Percentiles rank a stretch among this genome's conserved stretches.
These are phyloP conservation scores for Calonectria leucothoes DNA, from an alignment of 2,329 filamentous ascomycete species.

Conservation along the genomic window DNA sequence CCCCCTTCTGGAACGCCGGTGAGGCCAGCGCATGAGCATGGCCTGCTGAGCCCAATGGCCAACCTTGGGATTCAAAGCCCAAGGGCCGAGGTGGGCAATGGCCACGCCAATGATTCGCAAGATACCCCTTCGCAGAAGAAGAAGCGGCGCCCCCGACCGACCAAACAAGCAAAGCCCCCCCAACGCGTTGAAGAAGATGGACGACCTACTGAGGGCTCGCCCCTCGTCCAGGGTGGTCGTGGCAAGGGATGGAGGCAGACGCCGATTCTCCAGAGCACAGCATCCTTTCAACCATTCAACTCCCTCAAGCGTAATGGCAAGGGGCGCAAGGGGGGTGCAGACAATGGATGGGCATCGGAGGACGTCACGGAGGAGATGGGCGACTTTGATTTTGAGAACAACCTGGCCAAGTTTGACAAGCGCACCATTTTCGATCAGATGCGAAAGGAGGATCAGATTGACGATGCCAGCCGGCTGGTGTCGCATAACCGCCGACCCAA, in stretches of 20 bases:
- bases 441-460: constrained; percentile 85
- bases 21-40: constrained; percentile 36
- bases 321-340: constrained; percentile 56
- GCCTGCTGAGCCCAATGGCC: constrained; percentile 42
- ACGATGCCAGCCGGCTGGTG: constrained; percentile 91
- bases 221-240: constrained; percentile 44
- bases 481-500: constrained; percentile 82
- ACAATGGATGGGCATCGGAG: constrained; percentile 95
- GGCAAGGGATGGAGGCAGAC: constrained; percentile 71
- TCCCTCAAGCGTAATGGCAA: constrained; percentile 68
- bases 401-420: constrained; percentile 95
- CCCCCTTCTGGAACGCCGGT: constrained; percentile 21
- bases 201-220: constrained; percentile 36
- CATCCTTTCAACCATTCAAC: constrained; percentile 72
- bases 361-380: constrained; percentile 95
- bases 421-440: constrained; percentile 92
- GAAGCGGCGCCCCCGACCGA: constrained; percentile 44
- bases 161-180: constrained; percentile 45
- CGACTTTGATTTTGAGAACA: constrained; percentile 93
- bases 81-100: constrained; percentile 29
- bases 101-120: constrained; percentile 30
- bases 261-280: constrained; percentile 68
- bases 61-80: constrained; percentile 37
- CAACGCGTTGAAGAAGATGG: constrained; percentile 44
- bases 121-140: constrained; percentile 46